phyloP scores from a whole-genome alignment of 1,284 basidiomycete species.

The Wallemia ichthyophaga region DNA sequence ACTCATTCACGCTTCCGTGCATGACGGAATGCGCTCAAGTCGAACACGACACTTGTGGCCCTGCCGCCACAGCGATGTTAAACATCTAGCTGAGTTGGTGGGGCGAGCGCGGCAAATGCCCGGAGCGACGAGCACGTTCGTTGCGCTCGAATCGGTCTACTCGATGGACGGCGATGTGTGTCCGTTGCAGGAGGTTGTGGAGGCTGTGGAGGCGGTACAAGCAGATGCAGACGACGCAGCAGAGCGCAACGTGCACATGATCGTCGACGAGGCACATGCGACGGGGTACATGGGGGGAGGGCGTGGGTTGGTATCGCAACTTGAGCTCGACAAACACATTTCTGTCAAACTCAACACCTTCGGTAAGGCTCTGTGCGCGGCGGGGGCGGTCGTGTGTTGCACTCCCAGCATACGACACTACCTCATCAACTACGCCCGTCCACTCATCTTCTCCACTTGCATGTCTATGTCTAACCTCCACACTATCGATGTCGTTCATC shows the following conservation, averaged over 20 bases:
- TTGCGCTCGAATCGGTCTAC: constrained; percentile 71
- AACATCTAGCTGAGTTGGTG: constrained; percentile 9
- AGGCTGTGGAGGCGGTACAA: too few species aligned
- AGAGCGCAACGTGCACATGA: constrained; percentile 29
- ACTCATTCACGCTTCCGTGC: constrained; percentile 68
- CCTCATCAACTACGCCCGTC: constrained; percentile 70
- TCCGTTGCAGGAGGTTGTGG: constrained; percentile 36
- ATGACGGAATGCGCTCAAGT: constrained; percentile 54
- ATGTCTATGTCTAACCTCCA: constrained; percentile 42
- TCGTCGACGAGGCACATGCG: constrained; percentile 70
- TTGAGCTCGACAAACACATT: constrained; percentile 28
- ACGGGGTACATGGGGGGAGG: constrained; percentile 25
- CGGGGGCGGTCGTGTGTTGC: constrained; percentile 53
- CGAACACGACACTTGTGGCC: constrained; percentile 22
- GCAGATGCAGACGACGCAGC: too few species aligned
- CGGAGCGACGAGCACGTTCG: constrained; percentile 14
- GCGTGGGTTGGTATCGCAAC: constrained; percentile 22
- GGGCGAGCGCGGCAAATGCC: neutral
- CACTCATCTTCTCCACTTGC: constrained; percentile 67
- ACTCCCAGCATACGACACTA: constrained; percentile 43
- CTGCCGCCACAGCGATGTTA: constrained; percentile 47
- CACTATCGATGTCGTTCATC: constrained; percentile 43
- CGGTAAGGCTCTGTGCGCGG: constrained; percentile 36
- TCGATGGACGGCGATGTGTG: constrained; percentile 86
- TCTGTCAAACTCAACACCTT: constrained; percentile 26